A percentile compares a stretch with the other conserved stretches of the same genome.
phyloP scores from a whole-genome alignment of 176 grass and related monocot species.

The Aegilops bicornis region DNA sequence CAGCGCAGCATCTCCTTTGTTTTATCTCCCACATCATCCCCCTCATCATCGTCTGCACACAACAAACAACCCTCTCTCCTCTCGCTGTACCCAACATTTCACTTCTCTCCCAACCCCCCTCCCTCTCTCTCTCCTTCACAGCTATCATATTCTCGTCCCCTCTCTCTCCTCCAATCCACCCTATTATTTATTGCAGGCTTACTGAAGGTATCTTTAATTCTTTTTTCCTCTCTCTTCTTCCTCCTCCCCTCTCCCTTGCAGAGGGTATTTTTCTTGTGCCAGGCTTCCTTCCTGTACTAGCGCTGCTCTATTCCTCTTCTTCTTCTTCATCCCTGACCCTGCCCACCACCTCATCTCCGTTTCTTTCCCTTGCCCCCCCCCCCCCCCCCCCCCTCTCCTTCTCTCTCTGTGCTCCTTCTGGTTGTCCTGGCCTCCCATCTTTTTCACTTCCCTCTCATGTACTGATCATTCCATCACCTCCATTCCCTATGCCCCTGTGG shows the following conservation, averaged over 20 bases:
- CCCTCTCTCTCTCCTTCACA: conserved; percentile 34
- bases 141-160: conserved; percentile 37
- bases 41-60: conserved; percentile 62
- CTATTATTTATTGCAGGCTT: conserved; percentile 64
- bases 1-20: conserved; percentile 99
- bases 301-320: conserved; percentile 9
- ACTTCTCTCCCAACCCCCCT: conserved; percentile 10
- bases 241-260: background rate
- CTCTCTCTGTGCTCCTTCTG: conserved; percentile 48
- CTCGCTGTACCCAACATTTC: conserved; percentile 35
- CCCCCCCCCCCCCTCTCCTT: background rate
- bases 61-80: background rate
- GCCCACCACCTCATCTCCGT: background rate
- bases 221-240: conserved; percentile 30
- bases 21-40: conserved; percentile 83
- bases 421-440: conserved; percentile 51
- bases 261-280: conserved; percentile 43
- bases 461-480: conserved; percentile 52
- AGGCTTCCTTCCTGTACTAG: conserved; percentile 45
- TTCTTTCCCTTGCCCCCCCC: conserved; percentile 8
- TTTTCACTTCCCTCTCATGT: conserved; percentile 60
- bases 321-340: background rate
- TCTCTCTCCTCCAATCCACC: conserved; percentile 33
- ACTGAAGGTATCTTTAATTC: conserved; percentile 62
- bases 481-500: conserved; percentile 37